A percentile compares a stretch with the other conserved stretches of the same genome.
These are phyloP conservation scores for Carex parvula DNA, from an alignment of 176 grass and related monocot species.

Conservation along the genomic window DNA sequence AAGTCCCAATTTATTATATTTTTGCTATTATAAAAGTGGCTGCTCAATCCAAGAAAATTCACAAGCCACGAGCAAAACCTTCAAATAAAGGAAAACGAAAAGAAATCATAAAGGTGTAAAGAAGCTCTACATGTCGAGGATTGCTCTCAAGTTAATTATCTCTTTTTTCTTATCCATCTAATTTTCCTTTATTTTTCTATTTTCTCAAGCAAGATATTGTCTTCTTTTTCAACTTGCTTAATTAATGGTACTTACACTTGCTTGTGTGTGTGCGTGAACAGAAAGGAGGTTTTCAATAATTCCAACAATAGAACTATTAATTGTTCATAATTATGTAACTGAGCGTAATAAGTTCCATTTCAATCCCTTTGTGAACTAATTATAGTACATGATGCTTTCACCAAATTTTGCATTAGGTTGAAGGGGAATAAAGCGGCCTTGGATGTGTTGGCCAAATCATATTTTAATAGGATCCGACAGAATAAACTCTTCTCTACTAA, in stretches of 20 bases:
- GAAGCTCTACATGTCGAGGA: not conserved
- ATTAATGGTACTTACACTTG: not conserved
- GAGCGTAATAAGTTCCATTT: not conserved
- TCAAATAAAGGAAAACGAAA: too few relatives aligned
- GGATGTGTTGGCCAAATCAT: not conserved
- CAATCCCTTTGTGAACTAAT: not conserved
- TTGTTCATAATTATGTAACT: not conserved
- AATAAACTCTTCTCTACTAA: constrained; percentile 22
- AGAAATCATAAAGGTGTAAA: too few relatives aligned
- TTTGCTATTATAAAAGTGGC: too few relatives aligned
- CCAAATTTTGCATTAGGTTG: not conserved
- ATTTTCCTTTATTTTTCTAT: not conserved
- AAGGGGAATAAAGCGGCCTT: not conserved
- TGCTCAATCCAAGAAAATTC: too few relatives aligned
- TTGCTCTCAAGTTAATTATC: not conserved
- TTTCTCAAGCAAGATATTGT: not conserved
- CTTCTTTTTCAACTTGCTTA: not conserved
- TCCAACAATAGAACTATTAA: not conserved
- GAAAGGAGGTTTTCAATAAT: not conserved
- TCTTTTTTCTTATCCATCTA: not conserved
- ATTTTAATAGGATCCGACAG: not conserved
- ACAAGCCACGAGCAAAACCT: too few relatives aligned
- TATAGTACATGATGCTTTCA: not conserved
- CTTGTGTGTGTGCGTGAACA: not conserved
- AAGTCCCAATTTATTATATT: not conserved